These are phyloP conservation scores for Penicillium sp. DNA, from an alignment of 2,329 filamentous ascomycete genomes.

Conservation along the genomic window DNA sequence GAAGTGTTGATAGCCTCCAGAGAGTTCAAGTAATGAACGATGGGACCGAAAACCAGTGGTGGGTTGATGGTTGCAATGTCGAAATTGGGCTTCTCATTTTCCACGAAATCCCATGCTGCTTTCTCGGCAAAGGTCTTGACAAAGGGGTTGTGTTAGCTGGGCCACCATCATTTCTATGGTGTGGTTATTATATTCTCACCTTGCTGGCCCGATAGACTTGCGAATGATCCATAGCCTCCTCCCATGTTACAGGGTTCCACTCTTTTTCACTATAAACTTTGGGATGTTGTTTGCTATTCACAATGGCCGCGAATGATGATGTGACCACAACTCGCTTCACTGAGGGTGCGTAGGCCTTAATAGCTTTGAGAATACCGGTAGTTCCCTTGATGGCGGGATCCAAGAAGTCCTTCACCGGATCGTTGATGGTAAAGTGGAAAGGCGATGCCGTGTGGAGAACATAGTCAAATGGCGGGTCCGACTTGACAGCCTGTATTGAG, in stretches of 20 bases:
- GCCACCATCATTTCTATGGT: neutral
- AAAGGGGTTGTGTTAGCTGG: conserved; percentile 6
- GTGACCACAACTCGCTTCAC: conserved; percentile 74
- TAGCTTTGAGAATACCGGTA: conserved; percentile 61
- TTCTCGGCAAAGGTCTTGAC: conserved; percentile 60
- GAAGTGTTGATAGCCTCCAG: conserved; percentile 70
- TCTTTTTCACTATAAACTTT: conserved; percentile 39
- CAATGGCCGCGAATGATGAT: conserved; percentile 67
- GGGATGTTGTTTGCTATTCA: conserved; percentile 46
- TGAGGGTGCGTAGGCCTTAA: conserved; percentile 60
- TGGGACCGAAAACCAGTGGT: conserved; percentile 63
- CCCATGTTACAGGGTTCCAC: conserved; percentile 48
- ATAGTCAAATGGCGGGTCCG: conserved; percentile 66
- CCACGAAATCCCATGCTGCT: conserved; percentile 65
- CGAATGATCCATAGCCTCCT: conserved; percentile 38
- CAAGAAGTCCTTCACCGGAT: conserved; percentile 64
- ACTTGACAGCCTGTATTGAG: conserved; percentile 51
- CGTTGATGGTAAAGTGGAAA: conserved; percentile 70
- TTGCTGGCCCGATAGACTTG: conserved; percentile 55
- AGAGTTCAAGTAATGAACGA: conserved; percentile 63
- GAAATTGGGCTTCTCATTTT: conserved; percentile 58
- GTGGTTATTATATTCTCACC: conserved; percentile 24
- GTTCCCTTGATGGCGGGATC: conserved; percentile 65
- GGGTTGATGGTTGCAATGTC: conserved; percentile 62
- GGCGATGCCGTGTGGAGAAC: conserved; percentile 75